phyloP scores from a whole-genome alignment of 345 rosid genomes.

The Populus davidiana region DNA sequence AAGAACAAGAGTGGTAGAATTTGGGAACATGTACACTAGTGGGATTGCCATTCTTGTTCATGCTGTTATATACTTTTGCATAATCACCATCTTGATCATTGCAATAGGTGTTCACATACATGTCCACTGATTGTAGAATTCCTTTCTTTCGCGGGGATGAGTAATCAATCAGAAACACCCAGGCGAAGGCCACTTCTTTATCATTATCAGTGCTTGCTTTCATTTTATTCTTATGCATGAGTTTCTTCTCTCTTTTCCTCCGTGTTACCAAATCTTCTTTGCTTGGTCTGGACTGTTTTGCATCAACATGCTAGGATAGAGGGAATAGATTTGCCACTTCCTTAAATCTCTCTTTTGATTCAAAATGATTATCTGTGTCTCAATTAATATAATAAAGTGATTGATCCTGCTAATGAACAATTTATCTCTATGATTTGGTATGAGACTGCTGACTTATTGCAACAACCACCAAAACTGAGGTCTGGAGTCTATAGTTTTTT shows the following conservation, averaged over 20 bases:
- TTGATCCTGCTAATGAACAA: not conserved
- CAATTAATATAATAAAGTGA: not conserved
- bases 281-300: not conserved
- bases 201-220: not conserved
- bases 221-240: not conserved
- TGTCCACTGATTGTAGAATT: conserved; percentile 25
- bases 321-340: not conserved
- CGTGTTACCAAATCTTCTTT: not conserved
- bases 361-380: not conserved
- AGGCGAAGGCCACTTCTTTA: not conserved
- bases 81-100: conserved; percentile 69
- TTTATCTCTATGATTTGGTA: not conserved
- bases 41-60: conserved; percentile 84
- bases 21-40: conserved; percentile 91
- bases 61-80: conserved; percentile 78
- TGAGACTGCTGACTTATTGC: not conserved
- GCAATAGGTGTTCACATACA: conserved; percentile 70
- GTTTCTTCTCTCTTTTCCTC: not conserved
- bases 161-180: not conserved
- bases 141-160: not conserved
- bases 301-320: not conserved
- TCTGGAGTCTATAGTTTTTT: not conserved
- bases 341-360: no score
- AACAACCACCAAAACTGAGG: not conserved
- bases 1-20: conserved; percentile 67